Conservation (phyloP, 192 early-diverging fungal genomes). For the Coemansia sp. region DNA sequence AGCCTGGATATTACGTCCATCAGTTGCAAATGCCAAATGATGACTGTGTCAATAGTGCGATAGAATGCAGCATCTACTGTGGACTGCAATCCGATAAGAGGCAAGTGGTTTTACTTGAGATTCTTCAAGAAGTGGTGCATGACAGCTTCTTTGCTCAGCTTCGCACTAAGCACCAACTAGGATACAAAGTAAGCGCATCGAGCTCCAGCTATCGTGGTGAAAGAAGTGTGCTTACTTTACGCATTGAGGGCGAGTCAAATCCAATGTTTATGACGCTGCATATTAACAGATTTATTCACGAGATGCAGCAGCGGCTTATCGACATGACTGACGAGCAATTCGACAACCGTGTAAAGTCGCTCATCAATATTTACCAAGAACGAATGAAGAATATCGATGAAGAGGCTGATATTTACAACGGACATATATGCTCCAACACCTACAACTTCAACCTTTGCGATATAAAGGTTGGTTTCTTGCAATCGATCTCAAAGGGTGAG, state of each 20-base stretch:
- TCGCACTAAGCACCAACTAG: slow-evolving; percentile 85
- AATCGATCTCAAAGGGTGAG: slow-evolving; percentile 19
- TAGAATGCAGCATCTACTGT: neutral
- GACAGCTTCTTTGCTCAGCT: slow-evolving; percentile 89
- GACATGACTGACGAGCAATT: slow-evolving; percentile 53
- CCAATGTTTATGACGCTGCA: slow-evolving; percentile 77
- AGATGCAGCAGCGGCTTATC: slow-evolving; percentile 35
- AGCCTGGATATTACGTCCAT: slow-evolving; percentile 61
- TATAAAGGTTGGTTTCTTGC: slow-evolving; percentile 9
- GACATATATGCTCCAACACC: slow-evolving; percentile 58
- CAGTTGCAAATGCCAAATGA: neutral
- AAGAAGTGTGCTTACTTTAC: neutral
- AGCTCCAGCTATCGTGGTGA: neutral
- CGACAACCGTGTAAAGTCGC: slow-evolving; percentile 60
- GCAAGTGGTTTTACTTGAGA: slow-evolving; percentile 30
- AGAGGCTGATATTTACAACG: slow-evolving; percentile 66
- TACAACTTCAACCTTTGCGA: slow-evolving; percentile 73
- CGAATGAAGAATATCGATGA: slow-evolving; percentile 70
- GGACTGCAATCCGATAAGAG: neutral
- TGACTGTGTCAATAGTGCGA: slow-evolving; percentile 1
- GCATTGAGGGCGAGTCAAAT: slow-evolving; percentile 72
- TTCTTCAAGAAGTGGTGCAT: slow-evolving; percentile 74
- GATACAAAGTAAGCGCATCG: slow-evolving; percentile 50
- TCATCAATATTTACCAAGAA: slow-evolving; percentile 62
- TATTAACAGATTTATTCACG: slow-evolving; percentile 75